Base-by-base conservation (phyloP, 345 rosid species). In the Citrus reticulata region DNA sequence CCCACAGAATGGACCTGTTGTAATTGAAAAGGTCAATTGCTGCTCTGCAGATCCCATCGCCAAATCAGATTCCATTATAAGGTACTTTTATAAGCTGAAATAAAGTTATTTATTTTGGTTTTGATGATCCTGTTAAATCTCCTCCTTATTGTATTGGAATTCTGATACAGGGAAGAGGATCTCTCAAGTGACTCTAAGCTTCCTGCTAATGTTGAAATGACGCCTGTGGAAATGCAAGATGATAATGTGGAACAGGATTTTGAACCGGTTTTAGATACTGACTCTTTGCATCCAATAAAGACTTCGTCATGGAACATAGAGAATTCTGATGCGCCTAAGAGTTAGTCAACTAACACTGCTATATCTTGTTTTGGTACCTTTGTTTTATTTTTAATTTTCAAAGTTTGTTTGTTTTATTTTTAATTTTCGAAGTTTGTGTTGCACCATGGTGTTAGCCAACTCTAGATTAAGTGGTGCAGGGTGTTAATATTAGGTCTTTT, bases 311-410 rank as follows among this genome's bases (percentile, higher is more conserved):
- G 91, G 97, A 89, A 84, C 78, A 85, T 84, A 77, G 95, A 91
- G 80, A 83, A 88, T 78, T 70, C 61, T 62, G 91, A 91, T 54
- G 91, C 98, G 30, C 98, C 98, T 9, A 86, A 89, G 83, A 87
- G 99, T 96, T 81, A 84, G 92, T 85, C 29, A 73, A 70, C 69
- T 78, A 9, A 35, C 49, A 66, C 78, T 80, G 51, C 74, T 82
- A 51, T 7, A 27, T 17, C 70, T 72, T 66, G 22, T 30, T 55
- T 17, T 61, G 81, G 76, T 58, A 71, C 58, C 63, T 68, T 46
- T 72, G 25, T 54, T 78, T 35, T 79, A 30, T 11, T 72, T 63
- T 72, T 72, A 20, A 54, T 54, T 62, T 59, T 59, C 54, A 24
- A 24, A 77, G 11, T 66, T 67, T 29, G 55, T 35, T 34, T 34